Evolutionary conservation across 2,329 filamentous ascomycete species (phyloP), one percentile per base, ranked within the genome.

Genomic region (Reticulascus tulasneorum): DNA sequence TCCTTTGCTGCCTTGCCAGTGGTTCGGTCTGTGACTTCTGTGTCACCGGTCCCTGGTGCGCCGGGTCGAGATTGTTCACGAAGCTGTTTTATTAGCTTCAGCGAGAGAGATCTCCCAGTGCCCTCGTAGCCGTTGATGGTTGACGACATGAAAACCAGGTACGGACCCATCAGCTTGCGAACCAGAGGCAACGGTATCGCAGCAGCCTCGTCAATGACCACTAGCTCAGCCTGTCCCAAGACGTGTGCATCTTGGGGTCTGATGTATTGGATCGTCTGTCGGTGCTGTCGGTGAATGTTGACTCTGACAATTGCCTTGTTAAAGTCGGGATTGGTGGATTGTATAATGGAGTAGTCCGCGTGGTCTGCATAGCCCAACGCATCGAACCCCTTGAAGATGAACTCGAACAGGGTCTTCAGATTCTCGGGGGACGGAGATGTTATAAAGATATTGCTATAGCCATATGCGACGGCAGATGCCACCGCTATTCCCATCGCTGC

Each of bases 121-220:
- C 93, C 93, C 67, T 98, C 93, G 58, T 98, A 98, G 40, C 93
- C 93, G 56, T 97, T 97, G 66, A 98, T 96, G 2, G 93, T 98
- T 1, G 93, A 98, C 1, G 94, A 89, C 93, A 98, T 97, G 64
- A 98, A 98, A 8, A 97, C 89, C 23, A 98, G 71, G 61, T 98
- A 98, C 11, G 91, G 91, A 0, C 93, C 93, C 79, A 98, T 90
- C 25, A 98, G 73, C 64, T 96, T 96, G 50, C 84, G 77, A 7
- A 98, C 93, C 4, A 97, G 69, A 1, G 93, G 93, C 9, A 98
- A 65, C 10, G 94, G 93, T 45, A 98, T 98, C 2, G 94, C 94
- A 10, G 93, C 93, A 12, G 93, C 93, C 63, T 98, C 93, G 62
- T 98, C 93, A 46, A 98, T 97, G 8, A 98, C 91, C 9, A 98